Conservation (phyloP, 1,139 yeast species). For the Chernovozyma aurita region DNA sequence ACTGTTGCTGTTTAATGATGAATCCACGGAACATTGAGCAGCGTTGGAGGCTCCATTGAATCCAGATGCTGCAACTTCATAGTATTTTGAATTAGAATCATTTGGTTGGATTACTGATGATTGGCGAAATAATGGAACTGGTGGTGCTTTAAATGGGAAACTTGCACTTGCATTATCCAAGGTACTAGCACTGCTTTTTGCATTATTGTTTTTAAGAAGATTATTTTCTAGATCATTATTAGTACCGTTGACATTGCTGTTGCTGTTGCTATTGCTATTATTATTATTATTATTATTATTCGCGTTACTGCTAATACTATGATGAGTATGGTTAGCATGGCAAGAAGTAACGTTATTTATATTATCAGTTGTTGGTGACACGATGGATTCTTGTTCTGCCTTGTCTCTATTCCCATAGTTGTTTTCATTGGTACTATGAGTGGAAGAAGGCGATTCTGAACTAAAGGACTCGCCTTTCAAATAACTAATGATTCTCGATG, state of each 20-base stretch:
- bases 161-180: no score
- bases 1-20: slow-evolving; percentile 34
- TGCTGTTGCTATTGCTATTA: no score
- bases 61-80: slow-evolving; percentile 79
- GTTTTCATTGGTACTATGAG: slow-evolving; percentile 17
- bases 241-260: slow-evolving; percentile 9
- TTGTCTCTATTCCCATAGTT: slow-evolving; percentile 10
- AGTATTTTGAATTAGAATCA: slow-evolving; percentile 38
- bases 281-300: no score
- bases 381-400: not conserved
- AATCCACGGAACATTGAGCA: slow-evolving; percentile 40
- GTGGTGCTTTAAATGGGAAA: slow-evolving; percentile 20
- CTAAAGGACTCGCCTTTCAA: slow-evolving; percentile 5
- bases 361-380: no score
- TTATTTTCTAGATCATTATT: slow-evolving; percentile 10
- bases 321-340: no score
- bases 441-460: slow-evolving; percentile 26
- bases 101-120: slow-evolving; percentile 29
- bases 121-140: slow-evolving; percentile 21
- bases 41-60: slow-evolving; percentile 58
- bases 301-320: no score
- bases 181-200: slow-evolving; percentile 2
- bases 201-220: slow-evolving; percentile 8
- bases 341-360: no score
- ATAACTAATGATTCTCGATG: slow-evolving; percentile 30